phyloP scores from a whole-genome alignment of 768 basidiomycete genomes.

The Lactarius sp. region DNA sequence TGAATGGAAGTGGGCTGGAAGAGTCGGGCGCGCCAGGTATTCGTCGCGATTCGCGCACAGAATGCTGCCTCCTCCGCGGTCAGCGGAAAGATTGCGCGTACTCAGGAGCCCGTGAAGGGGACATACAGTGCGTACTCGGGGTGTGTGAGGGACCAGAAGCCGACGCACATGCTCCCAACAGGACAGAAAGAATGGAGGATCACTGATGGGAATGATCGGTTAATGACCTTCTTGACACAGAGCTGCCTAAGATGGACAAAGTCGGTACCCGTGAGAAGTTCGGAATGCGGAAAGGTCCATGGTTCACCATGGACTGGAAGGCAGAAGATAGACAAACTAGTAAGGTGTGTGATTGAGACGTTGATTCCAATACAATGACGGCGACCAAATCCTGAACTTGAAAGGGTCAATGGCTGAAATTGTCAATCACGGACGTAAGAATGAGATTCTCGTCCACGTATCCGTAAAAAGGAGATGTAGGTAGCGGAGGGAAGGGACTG shows the following conservation, averaged over 20 bases:
- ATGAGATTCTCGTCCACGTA: constrained; percentile 5
- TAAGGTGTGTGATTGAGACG: not conserved
- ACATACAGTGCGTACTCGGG: constrained; percentile 76
- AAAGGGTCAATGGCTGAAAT: not conserved
- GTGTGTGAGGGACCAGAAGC: constrained; percentile 70
- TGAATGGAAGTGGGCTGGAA: constrained; percentile 60
- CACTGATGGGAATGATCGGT: constrained; percentile 15
- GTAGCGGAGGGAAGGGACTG: constrained; percentile 2
- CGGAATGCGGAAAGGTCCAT: not conserved
- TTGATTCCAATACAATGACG: constrained; percentile 3
- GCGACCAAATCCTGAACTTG: not conserved
- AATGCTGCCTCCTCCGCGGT: constrained; percentile 42
- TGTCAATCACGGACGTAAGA: constrained; percentile 17
- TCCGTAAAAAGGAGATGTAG: not conserved
- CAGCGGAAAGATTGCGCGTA: not conserved
- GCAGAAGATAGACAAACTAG: constrained; percentile 13
- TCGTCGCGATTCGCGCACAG: constrained; percentile 78
- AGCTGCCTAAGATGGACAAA: constrained; percentile 19
- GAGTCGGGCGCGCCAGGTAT: constrained; percentile 59
- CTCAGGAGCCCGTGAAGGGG: not conserved
- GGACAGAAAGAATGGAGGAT: constrained; percentile 21
- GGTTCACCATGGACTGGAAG: constrained; percentile 18
- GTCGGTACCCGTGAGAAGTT: not conserved
- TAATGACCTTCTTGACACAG: not conserved
- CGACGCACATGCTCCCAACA: constrained; percentile 62